Base-by-base conservation (phyloP, 345 rosid genomes). In the Litchi chinensis region DNA sequence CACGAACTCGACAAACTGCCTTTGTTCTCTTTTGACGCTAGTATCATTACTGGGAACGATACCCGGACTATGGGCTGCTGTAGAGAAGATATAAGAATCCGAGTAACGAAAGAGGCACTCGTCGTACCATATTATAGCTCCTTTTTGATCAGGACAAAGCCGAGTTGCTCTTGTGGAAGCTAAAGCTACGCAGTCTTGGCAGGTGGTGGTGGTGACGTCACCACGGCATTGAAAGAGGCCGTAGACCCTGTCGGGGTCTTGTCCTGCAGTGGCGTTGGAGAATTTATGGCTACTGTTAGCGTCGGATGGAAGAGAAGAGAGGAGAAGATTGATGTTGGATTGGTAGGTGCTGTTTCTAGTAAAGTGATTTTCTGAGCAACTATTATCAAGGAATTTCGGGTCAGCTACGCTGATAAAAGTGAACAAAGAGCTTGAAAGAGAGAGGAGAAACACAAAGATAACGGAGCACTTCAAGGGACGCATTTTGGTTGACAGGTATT, bases 181-280 rank as follows among this genome's bases (percentile, higher is more conserved):
- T 12, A 21, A 65, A 7, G 7, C 16, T 5, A 87, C 84, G 16
- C 92, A 92, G 10, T 68, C 70, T 24, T 40, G 65, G 75, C 90
- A 91, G 16, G 13, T 16, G 9, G 59, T 65, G 6, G 74, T 16
- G 68, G 79, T 44, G 60, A 79, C 26, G 57, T 86, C 85, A 0
- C 86, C 90, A 0, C 83, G 85, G 90, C 90, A 86, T 67, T 83
- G 85, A 77, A 83, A 71, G 41, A 75, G 79, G 71, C 74, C 85
- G 50, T 77, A 80, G 24, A 82, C 81, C 7, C 24, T 18, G 39
- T 76, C 52, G 0, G 77, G 64, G 40, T 50, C 71, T 0, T 16
- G 16, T 6, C 86, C 86, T 1, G 15, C 6, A 4, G 71, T 70
- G 18, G 68, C 6, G 59, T 11, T 4, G 68, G 37, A 12, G 76